Base-by-base conservation (phyloP, 2,329 filamentous ascomycete species). In the Cercospora zeina region DNA sequence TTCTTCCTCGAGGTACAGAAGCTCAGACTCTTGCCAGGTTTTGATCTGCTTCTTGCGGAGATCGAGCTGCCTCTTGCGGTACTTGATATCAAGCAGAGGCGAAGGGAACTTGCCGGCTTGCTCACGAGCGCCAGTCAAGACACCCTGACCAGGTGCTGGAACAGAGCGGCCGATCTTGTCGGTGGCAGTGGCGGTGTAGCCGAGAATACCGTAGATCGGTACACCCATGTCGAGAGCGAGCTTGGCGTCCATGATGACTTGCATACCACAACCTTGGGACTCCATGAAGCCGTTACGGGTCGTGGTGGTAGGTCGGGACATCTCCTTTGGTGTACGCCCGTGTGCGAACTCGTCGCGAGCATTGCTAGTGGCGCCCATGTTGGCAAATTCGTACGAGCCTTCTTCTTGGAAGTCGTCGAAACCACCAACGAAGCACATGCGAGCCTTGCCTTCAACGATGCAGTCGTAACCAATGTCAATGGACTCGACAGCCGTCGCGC, bases 351-450 rank as follows among this genome's bases (percentile, higher is more conserved):
- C 96, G 70, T 97, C 93, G 65, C 97, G 89, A 27, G 93, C 93
- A 75, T 97, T 99, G 85, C 93, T 97, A 60, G 95, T 99, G 63
- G 95, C 95, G 80, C 96, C 96, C 95, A 99, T 99, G 83, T 99
- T 99, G 82, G 95, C 95, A 77, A 99, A 99, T 78, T 99, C 95
- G 74, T 97, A 99, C 1, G 95, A 99, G 57, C 95, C 96, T 80
- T 99, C 95, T 80, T 99, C 95, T 73, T 96, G 92, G 82, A 99
- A 97, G 80, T 99, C 96, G 81, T 99, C 95, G 74, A 99, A 97
- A 70, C 95, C 95, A 85, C 95, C 95, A 63, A 99, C 96, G 68
- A 99, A 89, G 84, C 93, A 97, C 73, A 99, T 87, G 57, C 93
- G 90, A 63, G 96, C 95, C 84, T 99, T 99, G 79, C 95, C 95